Base-by-base conservation (phyloP, 1,139 yeast species). In the Kurtzmaniella quercitrusa region DNA sequence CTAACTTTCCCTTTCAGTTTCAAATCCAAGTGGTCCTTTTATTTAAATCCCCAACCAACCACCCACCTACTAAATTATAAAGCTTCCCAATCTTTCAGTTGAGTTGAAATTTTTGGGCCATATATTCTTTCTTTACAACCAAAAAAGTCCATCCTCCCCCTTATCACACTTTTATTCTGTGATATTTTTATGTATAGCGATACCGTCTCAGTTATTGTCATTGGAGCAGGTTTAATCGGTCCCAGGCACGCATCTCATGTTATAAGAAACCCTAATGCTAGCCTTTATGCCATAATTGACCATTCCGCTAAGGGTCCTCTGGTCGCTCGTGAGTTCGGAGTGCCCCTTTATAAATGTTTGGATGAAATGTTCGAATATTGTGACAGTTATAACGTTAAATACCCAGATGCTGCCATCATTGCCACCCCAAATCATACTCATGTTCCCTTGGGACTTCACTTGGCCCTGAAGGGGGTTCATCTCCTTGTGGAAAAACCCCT, bases 401-500 rank as follows among this genome's bases (percentile, higher is more conserved):
- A 60, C 29, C 75, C 75, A 1, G 65, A 67, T 40, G 76, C 73
- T 1, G 76, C 75, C 12, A 68, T 70, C 8, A 61, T 70, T 3
- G 69, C 73, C 40, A 70, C 75, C 1, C 76, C 76, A 1, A 70
- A 69, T 50, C 69, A 67, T 43, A 66, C 75, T 1, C 75, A 70
- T 51, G 60, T 68, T 4, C 51, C 57, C 17, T 52, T 71, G 40
- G 64, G 71, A 11, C 53, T 62, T 25, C 57, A 61, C 43, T 59
- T 71, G 48, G 73, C 74, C 7, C 46, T 58, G 7, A 50, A 59
- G 34, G 70, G 73, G 0, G 63, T 71, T 31, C 63, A 71, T 46
- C 52, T 71, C 27, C 55, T 71, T 46, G 63, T 71, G 46, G 75
- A 71, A 48, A 71, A 71, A 44, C 76, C 76, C 1, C 57, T 71